Evolutionary conservation across 305 asterid species (phyloP).

Genomic region (Solanum chacoense): DNA sequence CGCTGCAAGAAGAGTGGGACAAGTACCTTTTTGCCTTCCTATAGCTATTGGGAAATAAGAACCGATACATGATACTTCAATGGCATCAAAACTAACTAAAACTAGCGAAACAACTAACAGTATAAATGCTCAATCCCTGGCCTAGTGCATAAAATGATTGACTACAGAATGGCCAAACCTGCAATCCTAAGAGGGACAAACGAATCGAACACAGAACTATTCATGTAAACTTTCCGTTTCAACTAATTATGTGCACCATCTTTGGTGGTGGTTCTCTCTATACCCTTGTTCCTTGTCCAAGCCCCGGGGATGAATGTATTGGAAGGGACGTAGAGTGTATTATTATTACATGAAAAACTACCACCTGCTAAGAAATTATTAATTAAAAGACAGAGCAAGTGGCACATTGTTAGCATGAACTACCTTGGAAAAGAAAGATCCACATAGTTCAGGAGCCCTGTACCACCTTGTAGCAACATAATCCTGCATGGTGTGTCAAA

Average conservation of each 20-base stretch:
- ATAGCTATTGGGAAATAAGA: background rate
- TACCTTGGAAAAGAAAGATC: constrained; percentile 92
- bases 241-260: background rate
- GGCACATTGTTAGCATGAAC: background rate
- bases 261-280: background rate
- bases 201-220: background rate
- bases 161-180: background rate
- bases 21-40: background rate
- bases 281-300: background rate
- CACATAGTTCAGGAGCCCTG: constrained; percentile 91
- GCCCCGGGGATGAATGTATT: background rate
- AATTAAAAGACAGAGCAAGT: background rate
- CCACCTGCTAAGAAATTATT: background rate
- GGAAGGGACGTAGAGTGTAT: background rate
- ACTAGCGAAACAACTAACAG: background rate
- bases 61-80: background rate
- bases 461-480: constrained; percentile 95
- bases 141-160: background rate
- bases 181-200: background rate
- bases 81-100: background rate
- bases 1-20: background rate
- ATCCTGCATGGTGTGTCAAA: constrained; percentile 21
- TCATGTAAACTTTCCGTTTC: background rate
- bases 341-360: background rate
- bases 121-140: background rate